Evolutionary conservation across 176 grass and related monocot species (phyloP).

Genomic region (Rhynchospora pubera): DNA sequence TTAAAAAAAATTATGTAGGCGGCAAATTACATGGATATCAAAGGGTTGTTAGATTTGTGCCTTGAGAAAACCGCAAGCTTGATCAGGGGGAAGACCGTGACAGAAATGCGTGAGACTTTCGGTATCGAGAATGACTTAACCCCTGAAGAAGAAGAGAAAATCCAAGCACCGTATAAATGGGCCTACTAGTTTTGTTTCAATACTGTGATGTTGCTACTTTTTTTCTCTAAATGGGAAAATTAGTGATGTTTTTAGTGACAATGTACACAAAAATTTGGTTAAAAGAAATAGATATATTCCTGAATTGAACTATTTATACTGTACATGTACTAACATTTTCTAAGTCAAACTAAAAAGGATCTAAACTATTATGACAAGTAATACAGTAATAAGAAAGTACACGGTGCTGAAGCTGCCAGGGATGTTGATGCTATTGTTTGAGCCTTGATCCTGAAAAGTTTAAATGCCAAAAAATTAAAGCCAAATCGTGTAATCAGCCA

Average conservation of each 20-base stretch:
- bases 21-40: constrained; percentile 19
- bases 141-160: not conserved
- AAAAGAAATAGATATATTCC: not conserved
- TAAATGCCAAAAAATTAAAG: not conserved
- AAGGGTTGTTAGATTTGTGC: not conserved
- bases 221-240: not conserved
- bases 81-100: not conserved
- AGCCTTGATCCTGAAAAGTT: not conserved
- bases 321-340: not conserved
- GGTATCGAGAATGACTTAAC: constrained; percentile 6
- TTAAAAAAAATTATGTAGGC: constrained; percentile 1
- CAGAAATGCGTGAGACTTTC: constrained; percentile 7
- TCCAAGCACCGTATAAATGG: not conserved
- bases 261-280: not conserved
- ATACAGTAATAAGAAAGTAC: not conserved
- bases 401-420: not conserved
- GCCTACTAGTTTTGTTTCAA: not conserved
- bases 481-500: not conserved
- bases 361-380: not conserved
- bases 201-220: not conserved
- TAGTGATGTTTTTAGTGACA: not conserved
- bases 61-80: not conserved
- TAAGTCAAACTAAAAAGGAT: not conserved
- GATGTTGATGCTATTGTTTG: not conserved
- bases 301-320: not conserved